These are phyloP conservation scores for Tephrocybe sp. DNA, from an alignment of 768 basidiomycete species.

Conservation along the genomic window DNA sequence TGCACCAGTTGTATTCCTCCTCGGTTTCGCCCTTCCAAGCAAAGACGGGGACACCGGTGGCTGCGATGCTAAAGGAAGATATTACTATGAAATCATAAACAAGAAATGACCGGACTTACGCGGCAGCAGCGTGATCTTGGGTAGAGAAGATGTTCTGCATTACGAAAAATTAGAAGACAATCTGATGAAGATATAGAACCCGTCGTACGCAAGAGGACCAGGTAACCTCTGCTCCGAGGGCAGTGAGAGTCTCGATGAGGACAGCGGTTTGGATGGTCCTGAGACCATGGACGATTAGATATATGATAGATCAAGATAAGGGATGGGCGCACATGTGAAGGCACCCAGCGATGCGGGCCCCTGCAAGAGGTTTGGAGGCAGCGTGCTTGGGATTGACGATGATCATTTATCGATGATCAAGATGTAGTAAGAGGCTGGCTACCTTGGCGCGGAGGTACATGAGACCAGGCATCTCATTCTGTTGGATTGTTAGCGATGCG, in stretches of 20 bases:
- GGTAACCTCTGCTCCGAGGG: slow-evolving; percentile 94
- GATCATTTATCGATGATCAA: slow-evolving; percentile 21
- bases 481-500: slow-evolving; percentile 14
- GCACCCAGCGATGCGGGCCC: slow-evolving; percentile 96
- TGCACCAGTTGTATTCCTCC: slow-evolving; percentile 98
- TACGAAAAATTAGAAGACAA: neutral
- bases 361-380: slow-evolving; percentile 81
- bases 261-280: slow-evolving; percentile 99
- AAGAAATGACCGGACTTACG: slow-evolving; percentile 48
- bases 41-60: slow-evolving; percentile 96
- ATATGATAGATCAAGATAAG: slow-evolving; percentile 1
- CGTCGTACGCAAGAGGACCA: slow-evolving; percentile 94
- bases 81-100: slow-evolving; percentile 2
- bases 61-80: slow-evolving; percentile 70
- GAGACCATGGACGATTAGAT: slow-evolving; percentile 8
- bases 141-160: slow-evolving; percentile 97
- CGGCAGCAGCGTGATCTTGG: slow-evolving; percentile 98
- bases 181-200: neutral
- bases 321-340: slow-evolving; percentile 79
- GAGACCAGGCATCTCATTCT: slow-evolving; percentile 96
- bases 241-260: slow-evolving; percentile 95
- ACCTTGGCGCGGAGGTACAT: slow-evolving; percentile 93
- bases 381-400: slow-evolving; percentile 58
- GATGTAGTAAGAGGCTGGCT: slow-evolving; percentile 14
- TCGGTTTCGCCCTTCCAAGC: slow-evolving; percentile 99